Conservation (phyloP, 2,329 filamentous ascomycete species). For the Pyrenochaeta sp. region DNA sequence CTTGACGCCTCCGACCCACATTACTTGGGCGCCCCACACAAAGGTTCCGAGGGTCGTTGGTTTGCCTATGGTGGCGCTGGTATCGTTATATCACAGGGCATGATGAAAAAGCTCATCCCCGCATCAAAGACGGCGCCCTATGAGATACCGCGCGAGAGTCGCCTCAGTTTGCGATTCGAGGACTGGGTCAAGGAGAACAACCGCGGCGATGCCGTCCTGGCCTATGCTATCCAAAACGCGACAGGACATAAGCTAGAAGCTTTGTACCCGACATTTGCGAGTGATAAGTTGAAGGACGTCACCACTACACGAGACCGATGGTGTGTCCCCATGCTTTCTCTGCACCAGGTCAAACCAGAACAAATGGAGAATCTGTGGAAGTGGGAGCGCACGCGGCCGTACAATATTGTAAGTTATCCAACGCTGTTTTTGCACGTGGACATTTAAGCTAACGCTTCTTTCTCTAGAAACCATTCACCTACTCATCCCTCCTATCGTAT, state of each 20-base stretch:
- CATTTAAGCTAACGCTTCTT: constrained; percentile 12
- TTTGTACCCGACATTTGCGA: constrained; percentile 48
- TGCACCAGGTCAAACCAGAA: constrained; percentile 49
- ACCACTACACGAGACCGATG: constrained; percentile 49
- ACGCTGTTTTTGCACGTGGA: background rate
- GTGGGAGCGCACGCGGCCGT: constrained; percentile 52
- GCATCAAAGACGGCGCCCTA: constrained; percentile 23
- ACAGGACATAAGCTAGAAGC: constrained; percentile 46
- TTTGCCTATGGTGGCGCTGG: constrained; percentile 57
- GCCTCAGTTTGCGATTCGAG: constrained; percentile 40
- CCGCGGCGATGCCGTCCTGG: constrained; percentile 51
- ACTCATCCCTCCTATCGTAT: constrained; percentile 48
- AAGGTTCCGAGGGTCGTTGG: constrained; percentile 35
- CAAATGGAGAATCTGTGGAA: constrained; percentile 60
- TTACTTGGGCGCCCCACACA: constrained; percentile 51
- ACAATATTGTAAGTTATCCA: constrained; percentile 40
- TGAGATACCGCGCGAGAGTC: constrained; percentile 42
- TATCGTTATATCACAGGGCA: constrained; percentile 56
- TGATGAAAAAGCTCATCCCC: constrained; percentile 59
- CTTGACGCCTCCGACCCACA: constrained; percentile 46
- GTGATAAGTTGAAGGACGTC: constrained; percentile 59
- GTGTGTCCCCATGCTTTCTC: constrained; percentile 53
- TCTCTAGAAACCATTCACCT: constrained; percentile 45
- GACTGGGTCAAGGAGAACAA: constrained; percentile 53
- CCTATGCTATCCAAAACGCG: constrained; percentile 47